Evolutionary conservation across 192 early-diverging fungal species (phyloP).

Genomic region (Phlyctochytrium arcticum): DNA sequence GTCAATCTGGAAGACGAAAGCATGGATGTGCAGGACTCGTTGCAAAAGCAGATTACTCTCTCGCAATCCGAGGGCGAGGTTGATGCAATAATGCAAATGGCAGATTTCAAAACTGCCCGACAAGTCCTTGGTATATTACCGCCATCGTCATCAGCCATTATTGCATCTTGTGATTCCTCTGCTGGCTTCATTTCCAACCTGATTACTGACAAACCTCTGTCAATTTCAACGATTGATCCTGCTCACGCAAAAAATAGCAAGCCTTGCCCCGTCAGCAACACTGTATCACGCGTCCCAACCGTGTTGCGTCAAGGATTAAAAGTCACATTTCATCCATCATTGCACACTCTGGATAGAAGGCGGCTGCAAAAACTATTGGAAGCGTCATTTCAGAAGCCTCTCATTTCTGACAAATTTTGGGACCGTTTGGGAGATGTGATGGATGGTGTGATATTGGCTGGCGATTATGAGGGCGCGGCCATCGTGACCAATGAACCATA

Average conservation of each 20-base stretch:
- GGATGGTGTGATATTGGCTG: constrained; percentile 70
- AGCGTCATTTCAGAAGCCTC: constrained; percentile 63
- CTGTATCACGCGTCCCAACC: constrained; percentile 57
- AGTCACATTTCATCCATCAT: constrained; percentile 52
- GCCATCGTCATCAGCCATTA: constrained; percentile 67
- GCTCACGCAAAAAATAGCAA: constrained; percentile 4
- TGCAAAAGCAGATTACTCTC: background rate
- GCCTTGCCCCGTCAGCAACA: constrained; percentile 3
- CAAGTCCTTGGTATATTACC: constrained; percentile 65
- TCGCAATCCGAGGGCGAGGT: background rate
- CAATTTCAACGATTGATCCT: background rate
- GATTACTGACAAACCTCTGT: constrained; percentile 69
- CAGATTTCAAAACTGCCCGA: constrained; percentile 61
- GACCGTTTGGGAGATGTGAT: constrained; percentile 47
- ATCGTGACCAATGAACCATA: constrained; percentile 70
- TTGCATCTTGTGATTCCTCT: constrained; percentile 56
- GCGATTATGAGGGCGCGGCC: constrained; percentile 88
- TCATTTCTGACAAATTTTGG: constrained; percentile 59
- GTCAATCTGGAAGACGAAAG: constrained; percentile 83
- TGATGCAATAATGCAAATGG: constrained; percentile 2
- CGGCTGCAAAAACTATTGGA: constrained; percentile 65
- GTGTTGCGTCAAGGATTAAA: constrained; percentile 74
- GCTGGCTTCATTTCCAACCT: constrained; percentile 62
- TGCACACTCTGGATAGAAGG: constrained; percentile 51
- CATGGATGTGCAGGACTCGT: constrained; percentile 30